Evolutionary conservation across 192 early-diverging fungal genomes (phyloP), one percentile per base, ranked within the genome.

Genomic region (Coemansia sp.): DNA sequence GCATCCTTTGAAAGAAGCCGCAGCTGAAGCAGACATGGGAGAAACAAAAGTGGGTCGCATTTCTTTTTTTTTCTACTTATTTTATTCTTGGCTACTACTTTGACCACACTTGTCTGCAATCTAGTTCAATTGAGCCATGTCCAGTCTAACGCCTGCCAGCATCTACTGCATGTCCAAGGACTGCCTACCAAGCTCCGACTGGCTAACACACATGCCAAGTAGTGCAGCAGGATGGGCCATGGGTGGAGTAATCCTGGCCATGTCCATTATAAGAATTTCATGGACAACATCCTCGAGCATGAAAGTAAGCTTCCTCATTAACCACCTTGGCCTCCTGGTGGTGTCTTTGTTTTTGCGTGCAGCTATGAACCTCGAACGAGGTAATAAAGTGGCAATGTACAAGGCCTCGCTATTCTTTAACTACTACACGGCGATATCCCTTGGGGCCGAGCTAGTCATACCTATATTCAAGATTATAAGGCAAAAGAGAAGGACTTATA

Each of bases 151-250:
- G 22, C 61, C 64, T 3, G 39, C 60, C 39, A 46, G 52, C 40
- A 63, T 77, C 11, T 72, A 34, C 27, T 77, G 75, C 16, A 3
- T 41, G 1, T 24, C 67, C 22, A 49, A 72, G 38, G 31, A 68
- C 31, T 77, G 75, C 52, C 29, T 20, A 2, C 18, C 5, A 16
- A 44, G 40, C 60, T 40, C 62, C 3, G 75, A 77, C 63, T 77
- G 75, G 75, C 70, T 77, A 27, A 68, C 62, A 6, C 38, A 63
- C 43, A 50, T 55, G 20, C 75, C 75, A 52, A 77, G 58, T 24
- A 46, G 44, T 3, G 43, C 52, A 5, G 70, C 66, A 0, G 75
- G 75, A 0, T 77, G 75, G 75, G 53, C 38, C 0, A 33, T 46
- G 7, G 75, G 75, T 16, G 70, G 61, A 40, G 38, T 77, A 43